These are phyloP conservation scores for Fusarium chaquense DNA, from an alignment of 2,329 filamentous ascomycete species.

Conservation along the genomic window DNA sequence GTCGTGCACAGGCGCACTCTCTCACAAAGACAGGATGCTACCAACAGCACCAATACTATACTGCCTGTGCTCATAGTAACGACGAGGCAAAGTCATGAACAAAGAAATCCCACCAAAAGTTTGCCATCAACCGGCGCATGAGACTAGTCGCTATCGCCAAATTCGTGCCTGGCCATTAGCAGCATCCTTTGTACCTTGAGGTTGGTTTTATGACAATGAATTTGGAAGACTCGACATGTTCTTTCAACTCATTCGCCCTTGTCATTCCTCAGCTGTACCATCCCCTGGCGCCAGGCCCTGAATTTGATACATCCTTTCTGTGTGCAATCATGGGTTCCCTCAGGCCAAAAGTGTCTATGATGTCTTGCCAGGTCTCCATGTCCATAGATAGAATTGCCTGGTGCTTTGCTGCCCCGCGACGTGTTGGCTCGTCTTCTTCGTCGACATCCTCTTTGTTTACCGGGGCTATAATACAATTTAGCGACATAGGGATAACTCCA, in stretches of 20 bases:
- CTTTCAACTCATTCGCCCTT: background rate
- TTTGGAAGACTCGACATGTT: slow-evolving; percentile 3
- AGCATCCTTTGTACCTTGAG: slow-evolving; percentile 2
- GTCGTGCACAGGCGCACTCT: background rate
- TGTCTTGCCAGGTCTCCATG: slow-evolving; percentile 82
- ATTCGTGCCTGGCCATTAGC: slow-evolving; percentile 1
- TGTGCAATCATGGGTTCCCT: slow-evolving; percentile 87
- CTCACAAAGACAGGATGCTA: slow-evolving; percentile 17
- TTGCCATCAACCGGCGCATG: slow-evolving; percentile 12
- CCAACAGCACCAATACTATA: background rate
- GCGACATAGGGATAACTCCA: background rate
- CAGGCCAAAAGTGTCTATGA: slow-evolving; percentile 82
- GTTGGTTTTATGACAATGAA: slow-evolving; percentile 18
- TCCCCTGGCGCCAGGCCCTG: slow-evolving; percentile 67
- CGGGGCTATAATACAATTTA: slow-evolving; percentile 49
- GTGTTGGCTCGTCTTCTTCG: slow-evolving; percentile 59
- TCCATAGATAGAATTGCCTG: slow-evolving; percentile 93
- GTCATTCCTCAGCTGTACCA: slow-evolving; percentile 70
- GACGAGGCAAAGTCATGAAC: slow-evolving; percentile 10
- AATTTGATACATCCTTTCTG: slow-evolving; percentile 69
- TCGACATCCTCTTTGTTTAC: slow-evolving; percentile 59
- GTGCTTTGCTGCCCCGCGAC: slow-evolving; percentile 73
- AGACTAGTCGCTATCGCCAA: slow-evolving; percentile 18
- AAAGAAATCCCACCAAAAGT: slow-evolving; percentile 22
- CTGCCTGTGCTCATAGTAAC: background rate